Conservation (phyloP, 805 yeast genomes). For the Myxozyma nipponensis region DNA sequence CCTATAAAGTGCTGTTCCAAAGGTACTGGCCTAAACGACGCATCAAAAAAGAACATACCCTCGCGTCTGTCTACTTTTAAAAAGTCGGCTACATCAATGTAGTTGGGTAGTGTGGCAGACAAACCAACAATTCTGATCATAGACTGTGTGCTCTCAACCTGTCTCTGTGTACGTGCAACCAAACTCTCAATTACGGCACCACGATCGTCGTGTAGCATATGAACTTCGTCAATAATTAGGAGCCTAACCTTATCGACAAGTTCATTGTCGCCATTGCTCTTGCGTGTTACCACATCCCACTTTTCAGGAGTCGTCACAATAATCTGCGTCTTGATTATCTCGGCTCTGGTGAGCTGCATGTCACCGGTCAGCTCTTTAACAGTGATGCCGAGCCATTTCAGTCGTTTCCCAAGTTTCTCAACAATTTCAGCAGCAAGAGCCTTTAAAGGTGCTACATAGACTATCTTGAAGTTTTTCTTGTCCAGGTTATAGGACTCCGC, state of each 20-base stretch:
- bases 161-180: slow-evolving; percentile 90
- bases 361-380: slow-evolving; percentile 93
- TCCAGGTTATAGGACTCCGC: slow-evolving; percentile 56
- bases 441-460: slow-evolving; percentile 89
- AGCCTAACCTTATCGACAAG: slow-evolving; percentile 78
- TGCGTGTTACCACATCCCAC: slow-evolving; percentile 97
- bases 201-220: slow-evolving; percentile 92
- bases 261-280: slow-evolving; percentile 83
- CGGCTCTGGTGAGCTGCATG: slow-evolving; percentile 83
- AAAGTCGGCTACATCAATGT: slow-evolving; percentile 89
- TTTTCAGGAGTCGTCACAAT: slow-evolving; percentile 94
- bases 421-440: slow-evolving; percentile 97
- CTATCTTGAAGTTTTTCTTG: slow-evolving; percentile 81
- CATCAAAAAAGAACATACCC: slow-evolving; percentile 94
- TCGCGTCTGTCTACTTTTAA: slow-evolving; percentile 75
- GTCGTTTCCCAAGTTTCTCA: slow-evolving; percentile 72
- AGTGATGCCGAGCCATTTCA: slow-evolving; percentile 78
- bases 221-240: slow-evolving; percentile 93
- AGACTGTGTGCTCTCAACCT: slow-evolving; percentile 89
- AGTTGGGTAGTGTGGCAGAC: slow-evolving; percentile 91
- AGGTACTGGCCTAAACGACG: slow-evolving; percentile 90
- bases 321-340: slow-evolving; percentile 75
- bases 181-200: slow-evolving; percentile 96
- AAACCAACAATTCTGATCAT: slow-evolving; percentile 92
- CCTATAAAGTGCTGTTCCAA: slow-evolving; percentile 84